phyloP scores from a whole-genome alignment of 176 grass and related monocot species.

The Elymus sibiricus region DNA sequence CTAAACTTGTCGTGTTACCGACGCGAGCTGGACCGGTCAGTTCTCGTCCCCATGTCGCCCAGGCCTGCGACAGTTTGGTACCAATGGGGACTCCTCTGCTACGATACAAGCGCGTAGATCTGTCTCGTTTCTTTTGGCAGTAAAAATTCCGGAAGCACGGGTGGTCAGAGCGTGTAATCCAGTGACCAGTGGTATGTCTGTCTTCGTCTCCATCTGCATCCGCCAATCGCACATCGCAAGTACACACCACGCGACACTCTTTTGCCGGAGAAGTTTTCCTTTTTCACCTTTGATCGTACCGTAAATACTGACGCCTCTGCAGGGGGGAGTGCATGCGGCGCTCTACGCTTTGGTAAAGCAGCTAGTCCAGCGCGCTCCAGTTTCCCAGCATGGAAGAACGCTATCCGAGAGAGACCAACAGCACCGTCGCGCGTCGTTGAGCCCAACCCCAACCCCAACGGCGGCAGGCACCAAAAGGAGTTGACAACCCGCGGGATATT shows the following conservation, averaged over 20 bases:
- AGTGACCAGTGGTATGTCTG: not conserved
- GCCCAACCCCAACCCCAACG: constrained; percentile 6
- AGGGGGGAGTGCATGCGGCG: not conserved
- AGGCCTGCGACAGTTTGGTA: constrained; percentile 16
- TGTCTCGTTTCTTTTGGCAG: not conserved
- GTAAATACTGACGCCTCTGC: not conserved
- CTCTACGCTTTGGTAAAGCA: not conserved
- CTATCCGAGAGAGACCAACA: constrained; percentile 14
- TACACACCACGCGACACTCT: not conserved
- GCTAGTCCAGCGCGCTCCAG: not conserved
- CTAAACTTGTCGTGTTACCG: not conserved
- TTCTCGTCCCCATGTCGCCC: constrained; percentile 23
- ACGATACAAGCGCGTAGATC: constrained; percentile 2
- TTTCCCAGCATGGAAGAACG: constrained; percentile 17
- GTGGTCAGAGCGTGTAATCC: not conserved
- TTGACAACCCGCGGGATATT: not conserved
- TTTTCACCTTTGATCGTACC: constrained; percentile 2
- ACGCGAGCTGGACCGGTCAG: not conserved
- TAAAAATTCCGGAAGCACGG: not conserved
- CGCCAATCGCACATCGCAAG: not conserved
- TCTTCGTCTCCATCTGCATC: not conserved
- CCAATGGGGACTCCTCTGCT: not conserved
- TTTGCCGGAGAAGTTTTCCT: not conserved
- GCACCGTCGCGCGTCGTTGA: not conserved
- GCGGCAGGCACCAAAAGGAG: not conserved